Evolutionary conservation across 176 grass and related monocot genomes (phyloP).

Genomic region (Leersia perrieri): DNA sequence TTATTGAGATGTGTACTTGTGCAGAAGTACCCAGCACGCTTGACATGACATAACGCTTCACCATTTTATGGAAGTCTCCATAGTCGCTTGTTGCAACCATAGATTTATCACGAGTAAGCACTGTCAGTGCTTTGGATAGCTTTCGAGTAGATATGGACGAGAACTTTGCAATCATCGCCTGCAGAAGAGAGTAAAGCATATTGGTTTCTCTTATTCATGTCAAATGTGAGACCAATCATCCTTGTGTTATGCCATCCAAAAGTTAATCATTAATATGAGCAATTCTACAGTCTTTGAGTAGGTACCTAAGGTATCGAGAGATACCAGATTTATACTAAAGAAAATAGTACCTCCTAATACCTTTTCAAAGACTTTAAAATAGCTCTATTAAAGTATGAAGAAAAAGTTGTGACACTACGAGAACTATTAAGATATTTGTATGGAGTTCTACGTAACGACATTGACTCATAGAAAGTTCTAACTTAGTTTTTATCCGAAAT

Average conservation of each 20-base stretch:
- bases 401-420: not conserved
- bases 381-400: no score
- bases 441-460: no score
- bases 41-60: conserved; percentile 73
- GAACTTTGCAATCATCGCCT: conserved; percentile 88
- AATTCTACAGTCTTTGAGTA: no score
- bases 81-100: conserved; percentile 92
- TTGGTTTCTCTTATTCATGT: not conserved
- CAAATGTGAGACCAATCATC: not conserved
- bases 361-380: no score
- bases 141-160: conserved; percentile 84
- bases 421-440: not conserved
- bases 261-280: no score
- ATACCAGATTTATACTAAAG: no score
- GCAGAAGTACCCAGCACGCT: conserved; percentile 62
- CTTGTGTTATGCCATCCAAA: not conserved
- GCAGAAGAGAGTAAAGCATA: not conserved
- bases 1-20: conserved; percentile 45
- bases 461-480: no score
- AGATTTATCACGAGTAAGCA: conserved; percentile 63
- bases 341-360: no score
- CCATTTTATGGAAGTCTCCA: conserved; percentile 82
- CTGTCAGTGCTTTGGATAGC: conserved; percentile 61
- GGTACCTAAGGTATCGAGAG: no score
- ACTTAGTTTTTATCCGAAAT: no score